Evolutionary conservation across 805 yeast species (phyloP).

Genomic region (Schizosaccharomyces cryophilus): DNA sequence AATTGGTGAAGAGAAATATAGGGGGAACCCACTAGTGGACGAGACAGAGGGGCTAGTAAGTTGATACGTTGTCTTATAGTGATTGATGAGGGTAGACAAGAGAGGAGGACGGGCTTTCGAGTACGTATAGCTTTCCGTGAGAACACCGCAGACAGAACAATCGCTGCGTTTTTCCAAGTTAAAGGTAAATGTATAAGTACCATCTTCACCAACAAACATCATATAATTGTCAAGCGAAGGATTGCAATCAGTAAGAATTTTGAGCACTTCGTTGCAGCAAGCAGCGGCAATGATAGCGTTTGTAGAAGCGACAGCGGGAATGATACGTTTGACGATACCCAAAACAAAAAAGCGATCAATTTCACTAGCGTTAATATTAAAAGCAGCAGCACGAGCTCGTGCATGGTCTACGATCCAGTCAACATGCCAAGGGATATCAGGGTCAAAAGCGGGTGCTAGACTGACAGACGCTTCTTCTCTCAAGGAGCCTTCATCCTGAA

Average conservation of each 20-base stretch:
- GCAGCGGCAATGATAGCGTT: constrained; percentile 67
- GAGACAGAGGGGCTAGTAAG: background rate
- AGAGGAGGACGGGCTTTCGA: background rate
- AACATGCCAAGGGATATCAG: constrained; percentile 43
- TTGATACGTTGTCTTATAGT: background rate
- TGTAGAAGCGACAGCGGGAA: constrained; percentile 85
- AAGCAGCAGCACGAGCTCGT: constrained; percentile 31
- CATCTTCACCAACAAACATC: constrained; percentile 68
- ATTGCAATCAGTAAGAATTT: constrained; percentile 44
- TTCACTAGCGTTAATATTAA: constrained; percentile 49
- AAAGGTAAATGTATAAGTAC: constrained; percentile 52
- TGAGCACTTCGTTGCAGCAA: constrained; percentile 68
- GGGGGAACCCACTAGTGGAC: background rate
- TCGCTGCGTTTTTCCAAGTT: constrained; percentile 31
- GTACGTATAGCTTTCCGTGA: background rate
- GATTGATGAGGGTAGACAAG: background rate
- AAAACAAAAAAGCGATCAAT: constrained; percentile 29
- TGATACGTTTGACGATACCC: constrained; percentile 76
- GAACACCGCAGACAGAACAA: constrained; percentile 59
- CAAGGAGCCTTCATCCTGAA: background rate
- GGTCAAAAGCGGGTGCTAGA: constrained; percentile 21
- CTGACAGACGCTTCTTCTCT: constrained; percentile 14
- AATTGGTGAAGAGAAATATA: background rate
- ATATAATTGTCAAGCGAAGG: constrained; percentile 51
- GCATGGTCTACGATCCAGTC: constrained; percentile 37